Evolutionary conservation across 2,329 filamentous ascomycete species (phyloP).

Genomic region (Aspergillus tubingensis): DNA sequence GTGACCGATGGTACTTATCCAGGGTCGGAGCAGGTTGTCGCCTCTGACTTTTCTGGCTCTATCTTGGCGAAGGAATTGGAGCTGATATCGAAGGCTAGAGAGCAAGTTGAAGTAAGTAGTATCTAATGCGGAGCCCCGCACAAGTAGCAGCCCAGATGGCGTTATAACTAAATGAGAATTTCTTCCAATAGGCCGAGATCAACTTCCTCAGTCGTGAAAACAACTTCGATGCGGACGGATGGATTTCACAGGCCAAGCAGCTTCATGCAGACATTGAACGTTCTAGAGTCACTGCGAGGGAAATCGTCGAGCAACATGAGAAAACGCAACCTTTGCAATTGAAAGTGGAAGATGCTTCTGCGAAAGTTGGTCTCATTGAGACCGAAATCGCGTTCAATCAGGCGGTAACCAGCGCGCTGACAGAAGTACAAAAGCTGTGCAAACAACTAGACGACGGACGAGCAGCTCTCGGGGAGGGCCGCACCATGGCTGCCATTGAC

Average conservation of each 20-base stretch:
- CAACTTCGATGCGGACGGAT: slow-evolving; percentile 77
- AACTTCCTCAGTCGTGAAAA: slow-evolving; percentile 73
- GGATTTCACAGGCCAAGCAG: slow-evolving; percentile 81
- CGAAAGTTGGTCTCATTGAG: slow-evolving; percentile 58
- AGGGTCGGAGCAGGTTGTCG: slow-evolving; percentile 57
- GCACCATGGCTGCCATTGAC: slow-evolving; percentile 52
- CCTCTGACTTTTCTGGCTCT: slow-evolving; percentile 53
- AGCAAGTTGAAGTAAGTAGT: slow-evolving; percentile 54
- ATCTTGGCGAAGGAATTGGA: slow-evolving; percentile 54
- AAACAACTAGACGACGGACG: slow-evolving; percentile 51
- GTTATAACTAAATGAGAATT: slow-evolving; percentile 14
- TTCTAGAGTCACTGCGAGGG: slow-evolving; percentile 75
- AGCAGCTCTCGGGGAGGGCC: slow-evolving; percentile 46
- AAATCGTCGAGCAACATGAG: slow-evolving; percentile 78
- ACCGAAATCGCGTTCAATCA: slow-evolving; percentile 63
- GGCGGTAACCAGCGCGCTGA: slow-evolving; percentile 52
- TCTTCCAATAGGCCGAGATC: slow-evolving; percentile 65
- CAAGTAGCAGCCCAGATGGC: neutral
- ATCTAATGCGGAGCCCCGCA: neutral
- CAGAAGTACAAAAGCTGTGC: slow-evolving; percentile 54
- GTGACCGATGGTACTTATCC: slow-evolving; percentile 60
- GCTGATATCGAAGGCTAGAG: slow-evolving; percentile 53
- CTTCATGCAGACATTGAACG: slow-evolving; percentile 83
- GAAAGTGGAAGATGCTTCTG: slow-evolving; percentile 62
- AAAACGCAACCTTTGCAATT: slow-evolving; percentile 64